Evolutionary conservation across 495 filamentous ascomycete species (phyloP).

Genomic region (Penicillium crystallinum): DNA sequence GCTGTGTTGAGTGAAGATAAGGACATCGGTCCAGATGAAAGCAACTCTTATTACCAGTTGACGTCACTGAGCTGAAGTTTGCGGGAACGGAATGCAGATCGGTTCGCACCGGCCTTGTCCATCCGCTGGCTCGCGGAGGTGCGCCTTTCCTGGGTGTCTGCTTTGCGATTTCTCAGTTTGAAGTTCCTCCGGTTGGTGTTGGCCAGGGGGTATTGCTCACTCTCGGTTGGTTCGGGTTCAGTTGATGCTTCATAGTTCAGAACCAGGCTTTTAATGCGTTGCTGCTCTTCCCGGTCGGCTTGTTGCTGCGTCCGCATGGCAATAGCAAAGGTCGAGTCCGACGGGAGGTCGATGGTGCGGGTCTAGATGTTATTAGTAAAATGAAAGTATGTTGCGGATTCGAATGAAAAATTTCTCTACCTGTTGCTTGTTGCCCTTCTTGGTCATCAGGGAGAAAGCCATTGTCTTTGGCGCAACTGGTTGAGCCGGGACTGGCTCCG

Average conservation of each 20-base stretch:
- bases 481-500: constrained; percentile 32
- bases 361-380: constrained; percentile 51
- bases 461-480: constrained; percentile 57
- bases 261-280: constrained; percentile 95
- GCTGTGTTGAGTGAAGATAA: constrained; percentile 2
- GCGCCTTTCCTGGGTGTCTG: constrained; percentile 33
- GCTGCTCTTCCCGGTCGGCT: constrained; percentile 91
- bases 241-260: constrained; percentile 90
- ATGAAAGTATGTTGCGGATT: not conserved
- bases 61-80: constrained; percentile 95
- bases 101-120: constrained; percentile 67
- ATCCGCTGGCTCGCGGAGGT: constrained; percentile 35
- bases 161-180: constrained; percentile 5
- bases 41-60: constrained; percentile 70
- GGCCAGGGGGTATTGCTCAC: constrained; percentile 27
- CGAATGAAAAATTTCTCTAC: constrained; percentile 38
- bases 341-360: constrained; percentile 87
- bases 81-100: constrained; percentile 74
- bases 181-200: not conserved
- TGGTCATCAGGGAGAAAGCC: constrained; percentile 94
- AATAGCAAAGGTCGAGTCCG: constrained; percentile 88
- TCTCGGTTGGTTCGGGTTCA: constrained; percentile 69
- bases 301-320: constrained; percentile 94
- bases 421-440: constrained; percentile 93
- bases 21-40: not conserved